Percentiles rank a stretch among this genome's conserved stretches.
Conservation (phyloP, 2,329 filamentous ascomycete genomes). For the Calonectria ilicicola region DNA sequence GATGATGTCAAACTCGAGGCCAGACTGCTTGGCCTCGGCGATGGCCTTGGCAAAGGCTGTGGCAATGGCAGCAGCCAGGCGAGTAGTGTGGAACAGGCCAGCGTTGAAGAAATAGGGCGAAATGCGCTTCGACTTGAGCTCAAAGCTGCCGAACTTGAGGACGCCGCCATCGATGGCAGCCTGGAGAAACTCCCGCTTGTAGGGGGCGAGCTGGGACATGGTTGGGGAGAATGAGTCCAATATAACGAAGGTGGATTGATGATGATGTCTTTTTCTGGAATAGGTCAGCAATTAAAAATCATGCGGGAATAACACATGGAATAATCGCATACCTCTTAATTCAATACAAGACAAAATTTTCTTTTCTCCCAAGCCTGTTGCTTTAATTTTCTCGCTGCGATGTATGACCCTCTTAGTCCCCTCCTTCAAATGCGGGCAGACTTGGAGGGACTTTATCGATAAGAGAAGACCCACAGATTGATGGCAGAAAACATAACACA, state of each 20-base stretch:
- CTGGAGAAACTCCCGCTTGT: slow-evolving; percentile 80
- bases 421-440: background rate
- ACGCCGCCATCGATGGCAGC: slow-evolving; percentile 76
- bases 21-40: slow-evolving; percentile 57
- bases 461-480: slow-evolving; percentile 16
- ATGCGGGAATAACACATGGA: no score
- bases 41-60: slow-evolving; percentile 83
- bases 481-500: background rate
- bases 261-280: background rate
- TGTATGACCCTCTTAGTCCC: background rate
- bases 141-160: slow-evolving; percentile 86
- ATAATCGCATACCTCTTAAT: background rate
- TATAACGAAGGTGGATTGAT: background rate
- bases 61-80: slow-evolving; percentile 81
- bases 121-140: slow-evolving; percentile 89
- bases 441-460: slow-evolving; percentile 44
- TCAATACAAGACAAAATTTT: background rate
- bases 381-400: background rate
- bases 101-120: slow-evolving; percentile 99
- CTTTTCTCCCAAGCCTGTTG: background rate
- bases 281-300: background rate
- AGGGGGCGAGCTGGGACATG: slow-evolving; percentile 65
- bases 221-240: slow-evolving; percentile 22
- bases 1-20: slow-evolving; percentile 81
- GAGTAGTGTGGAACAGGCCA: slow-evolving; percentile 86